phyloP scores from a whole-genome alignment of 2,329 filamentous ascomycete species.

The Botrytis fragariae region DNA sequence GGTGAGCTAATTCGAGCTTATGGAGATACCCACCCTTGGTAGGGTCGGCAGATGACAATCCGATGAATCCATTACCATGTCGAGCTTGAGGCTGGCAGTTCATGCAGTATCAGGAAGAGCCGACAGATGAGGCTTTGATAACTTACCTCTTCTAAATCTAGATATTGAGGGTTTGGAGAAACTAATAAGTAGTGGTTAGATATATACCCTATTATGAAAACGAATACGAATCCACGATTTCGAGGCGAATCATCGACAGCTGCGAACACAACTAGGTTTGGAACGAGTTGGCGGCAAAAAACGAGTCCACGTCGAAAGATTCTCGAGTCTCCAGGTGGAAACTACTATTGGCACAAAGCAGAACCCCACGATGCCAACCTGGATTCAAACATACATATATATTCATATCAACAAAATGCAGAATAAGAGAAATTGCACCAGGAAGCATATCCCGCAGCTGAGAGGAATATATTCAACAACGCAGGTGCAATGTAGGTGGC shows the following conservation, averaged over 20 bases:
- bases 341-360: neutral
- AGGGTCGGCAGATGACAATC: neutral
- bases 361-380: neutral
- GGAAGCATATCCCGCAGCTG: neutral
- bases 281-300: neutral
- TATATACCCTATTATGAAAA: too few relatives aligned
- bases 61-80: neutral
- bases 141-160: neutral
- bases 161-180: too few relatives aligned
- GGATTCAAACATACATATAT: neutral
- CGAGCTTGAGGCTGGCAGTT: neutral
- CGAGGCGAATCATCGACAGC: neutral
- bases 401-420: neutral
- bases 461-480: neutral
- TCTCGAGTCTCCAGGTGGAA: neutral
- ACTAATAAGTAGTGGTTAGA: too few relatives aligned
- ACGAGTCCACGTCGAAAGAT: neutral
- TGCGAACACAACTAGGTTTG: neutral
- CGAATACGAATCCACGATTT: neutral
- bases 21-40: neutral
- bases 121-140: neutral
- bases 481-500: neutral
- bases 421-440: neutral
- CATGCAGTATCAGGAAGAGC: neutral
- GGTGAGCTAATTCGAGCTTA: neutral